phyloP scores from a whole-genome alignment of 2,329 filamentous ascomycete species.

The Alternaria sp. region DNA sequence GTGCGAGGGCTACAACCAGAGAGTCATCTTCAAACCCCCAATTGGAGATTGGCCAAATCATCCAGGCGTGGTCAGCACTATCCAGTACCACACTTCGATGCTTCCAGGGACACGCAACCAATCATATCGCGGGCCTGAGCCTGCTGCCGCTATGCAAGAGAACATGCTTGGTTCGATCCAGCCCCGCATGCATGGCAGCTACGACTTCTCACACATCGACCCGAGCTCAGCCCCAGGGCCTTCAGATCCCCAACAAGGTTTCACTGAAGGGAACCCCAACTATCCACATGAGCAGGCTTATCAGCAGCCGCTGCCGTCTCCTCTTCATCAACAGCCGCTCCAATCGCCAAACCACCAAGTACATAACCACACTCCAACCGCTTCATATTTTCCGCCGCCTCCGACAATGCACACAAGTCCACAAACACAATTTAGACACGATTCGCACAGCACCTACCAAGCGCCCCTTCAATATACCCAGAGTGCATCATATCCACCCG shows the following conservation, averaged over 20 bases:
- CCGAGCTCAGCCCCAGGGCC: slow-evolving; percentile 17
- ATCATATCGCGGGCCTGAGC: slow-evolving; percentile 23
- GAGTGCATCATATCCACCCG: slow-evolving; percentile 33
- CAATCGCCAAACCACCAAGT: slow-evolving; percentile 36
- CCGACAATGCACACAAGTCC: slow-evolving; percentile 39
- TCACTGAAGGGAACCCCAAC: slow-evolving; percentile 20
- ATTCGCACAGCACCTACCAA: slow-evolving; percentile 27
- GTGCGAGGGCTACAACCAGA: slow-evolving; percentile 85
- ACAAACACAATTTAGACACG: slow-evolving; percentile 32
- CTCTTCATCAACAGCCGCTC: slow-evolving; percentile 42
- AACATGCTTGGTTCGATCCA: slow-evolving; percentile 36
- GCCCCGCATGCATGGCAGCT: slow-evolving; percentile 37
- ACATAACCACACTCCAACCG: slow-evolving; percentile 37
- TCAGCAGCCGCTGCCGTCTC: slow-evolving; percentile 43
- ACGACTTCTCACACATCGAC: slow-evolving; percentile 38
- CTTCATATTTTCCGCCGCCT: slow-evolving; percentile 46
- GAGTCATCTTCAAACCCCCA: slow-evolving; percentile 81
- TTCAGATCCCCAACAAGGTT: slow-evolving; percentile 24
- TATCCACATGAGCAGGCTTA: slow-evolving; percentile 40
- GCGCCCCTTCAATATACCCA: slow-evolving; percentile 35
- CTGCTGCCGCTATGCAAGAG: slow-evolving; percentile 30
- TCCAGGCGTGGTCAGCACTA: slow-evolving; percentile 46
- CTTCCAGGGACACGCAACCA: slow-evolving; percentile 45
- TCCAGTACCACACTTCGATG: slow-evolving; percentile 51
- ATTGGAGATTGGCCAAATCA: slow-evolving; percentile 61